phyloP scores from a whole-genome alignment of 495 filamentous ascomycete genomes.

The Pyrenopolyporus hunteri region DNA sequence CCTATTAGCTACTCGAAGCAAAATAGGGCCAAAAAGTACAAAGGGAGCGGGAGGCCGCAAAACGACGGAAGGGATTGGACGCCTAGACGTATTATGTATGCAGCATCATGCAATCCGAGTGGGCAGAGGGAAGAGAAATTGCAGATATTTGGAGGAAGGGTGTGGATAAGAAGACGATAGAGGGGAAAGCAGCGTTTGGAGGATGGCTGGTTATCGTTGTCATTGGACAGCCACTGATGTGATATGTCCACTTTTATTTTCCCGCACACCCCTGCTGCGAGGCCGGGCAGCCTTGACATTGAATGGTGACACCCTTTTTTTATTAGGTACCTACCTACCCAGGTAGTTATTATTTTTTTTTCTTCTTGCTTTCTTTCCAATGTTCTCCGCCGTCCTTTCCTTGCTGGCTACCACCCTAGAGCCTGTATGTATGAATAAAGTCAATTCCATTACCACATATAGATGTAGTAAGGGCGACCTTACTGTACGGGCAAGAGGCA shows the following conservation, averaged over 20 bases:
- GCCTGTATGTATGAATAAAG: too few species aligned
- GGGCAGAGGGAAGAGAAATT: conserved; percentile 4
- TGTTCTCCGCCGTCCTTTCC: too few species aligned
- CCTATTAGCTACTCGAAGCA: conserved; percentile 19
- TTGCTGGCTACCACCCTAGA: too few species aligned
- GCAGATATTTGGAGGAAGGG: conserved; percentile 4
- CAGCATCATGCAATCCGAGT: conserved; percentile 22
- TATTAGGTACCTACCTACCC: neutral
- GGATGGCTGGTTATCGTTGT: conserved; percentile 52
- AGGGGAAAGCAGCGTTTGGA: conserved; percentile 32
- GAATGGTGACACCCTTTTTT: conserved; percentile 12
- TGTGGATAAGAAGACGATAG: conserved; percentile 16
- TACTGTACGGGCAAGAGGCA: too few species aligned
- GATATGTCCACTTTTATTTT: conserved; percentile 33
- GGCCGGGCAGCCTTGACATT: conserved; percentile 22
- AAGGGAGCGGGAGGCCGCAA: conserved; percentile 19
- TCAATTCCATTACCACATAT: too few species aligned
- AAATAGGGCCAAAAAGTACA: conserved; percentile 28
- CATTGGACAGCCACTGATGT: conserved; percentile 49
- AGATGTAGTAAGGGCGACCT: too few species aligned
- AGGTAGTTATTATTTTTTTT: too few species aligned
- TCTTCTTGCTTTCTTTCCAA: too few species aligned
- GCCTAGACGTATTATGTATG: conserved; percentile 29
- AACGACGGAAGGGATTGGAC: conserved; percentile 23
- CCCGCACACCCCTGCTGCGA: conserved; percentile 32